Evolutionary conservation across 306 rosid species (phyloP), one percentile per base, ranked within the genome.

Genomic region (Fragaria nilgerrensis): DNA sequence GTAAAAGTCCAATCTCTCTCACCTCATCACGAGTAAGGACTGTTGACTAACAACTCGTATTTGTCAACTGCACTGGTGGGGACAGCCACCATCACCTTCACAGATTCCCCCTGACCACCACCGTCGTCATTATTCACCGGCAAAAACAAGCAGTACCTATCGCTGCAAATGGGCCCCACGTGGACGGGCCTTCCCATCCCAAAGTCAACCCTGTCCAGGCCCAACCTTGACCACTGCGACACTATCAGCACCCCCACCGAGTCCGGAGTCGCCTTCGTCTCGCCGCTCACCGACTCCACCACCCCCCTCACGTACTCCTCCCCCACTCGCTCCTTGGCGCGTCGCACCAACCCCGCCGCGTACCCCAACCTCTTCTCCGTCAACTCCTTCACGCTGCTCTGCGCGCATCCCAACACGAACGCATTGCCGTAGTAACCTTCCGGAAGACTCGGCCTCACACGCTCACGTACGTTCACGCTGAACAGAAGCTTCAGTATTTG

Each of bases 201-300:
- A 0, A 92, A 71, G 79, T 94, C 93, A 79, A 94, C 95, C 72
- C 79, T 83, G 41, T 94, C 97, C 15, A 94, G 63, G 0, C 97
- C 98, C 79, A 94, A 52, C 85, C 97, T 89, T 75, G 98, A 94
- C 98, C 98, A 94, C 79, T 92, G 97, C 1, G 98, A 86, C 70
- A 94, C 13, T 16, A 94, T 88, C 64, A 94, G 74, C 39, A 90
- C 97, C 8, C 98, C 98, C 8, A 89, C 95, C 67, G 81, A 85
- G 87, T 92, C 98, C 0, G 96, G 96, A 86, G 85, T 9, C 85
- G 90, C 87, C 17, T 81, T 84, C 27, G 80, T 78, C 89, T 84
- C 68, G 68, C 41, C 88, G 47, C 90, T 75, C 67, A 94, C 92
- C 52, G 78, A 78, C 80, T 89, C 91, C 23, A 59, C 56, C 84